Evolutionary conservation across 768 basidiomycete species (phyloP), one percentile per base, ranked within the genome.

Genomic region (Melanogaster broomeanus): DNA sequence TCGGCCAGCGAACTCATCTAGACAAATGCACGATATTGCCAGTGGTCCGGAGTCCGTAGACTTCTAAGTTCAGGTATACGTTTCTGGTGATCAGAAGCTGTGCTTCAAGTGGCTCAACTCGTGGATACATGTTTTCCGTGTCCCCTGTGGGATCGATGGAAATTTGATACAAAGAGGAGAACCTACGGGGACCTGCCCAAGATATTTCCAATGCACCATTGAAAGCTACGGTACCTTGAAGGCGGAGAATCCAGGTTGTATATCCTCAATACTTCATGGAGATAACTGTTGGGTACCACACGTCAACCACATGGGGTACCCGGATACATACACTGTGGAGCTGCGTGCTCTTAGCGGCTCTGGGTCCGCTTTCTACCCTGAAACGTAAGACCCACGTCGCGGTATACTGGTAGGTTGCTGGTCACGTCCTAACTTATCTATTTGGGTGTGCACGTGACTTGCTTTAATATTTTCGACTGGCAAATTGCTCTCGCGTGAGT

Each of bases 371-470:
- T 13, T 25, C 22, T 33, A 16, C 24, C 43, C 35, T 22, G 8
- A 31, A 12, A 24, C 40, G 42, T 16, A 37, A 22, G n/a, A n/a
- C n/a, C n/a, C n/a, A n/a, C n/a, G n/a, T n/a, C n/a, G n/a, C n/a
- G n/a, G n/a, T n/a, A n/a, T n/a, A n/a, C n/a, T n/a, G n/a, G n/a
- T n/a, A n/a, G n/a, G n/a, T n/a, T n/a, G n/a, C n/a, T n/a, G n/a
- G n/a, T n/a, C n/a, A n/a, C n/a, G n/a, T n/a, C n/a, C n/a, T n/a
- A n/a, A n/a, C n/a, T n/a, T n/a, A n/a, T n/a, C n/a, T n/a, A n/a
- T n/a, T n/a, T n/a, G n/a, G n/a, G 3, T 24, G 25, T 15, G 3
- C 62, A 64, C 63, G 63, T 64, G 63, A 65, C 62, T 21, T 19
- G 2, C 34, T n/a, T n/a, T 38, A 18, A 27, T 16, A 28, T 38